Evolutionary conservation across 1,284 basidiomycete species (phyloP), one percentile per base, ranked within the genome.

Genomic region (Exobasidium rhododendri): DNA sequence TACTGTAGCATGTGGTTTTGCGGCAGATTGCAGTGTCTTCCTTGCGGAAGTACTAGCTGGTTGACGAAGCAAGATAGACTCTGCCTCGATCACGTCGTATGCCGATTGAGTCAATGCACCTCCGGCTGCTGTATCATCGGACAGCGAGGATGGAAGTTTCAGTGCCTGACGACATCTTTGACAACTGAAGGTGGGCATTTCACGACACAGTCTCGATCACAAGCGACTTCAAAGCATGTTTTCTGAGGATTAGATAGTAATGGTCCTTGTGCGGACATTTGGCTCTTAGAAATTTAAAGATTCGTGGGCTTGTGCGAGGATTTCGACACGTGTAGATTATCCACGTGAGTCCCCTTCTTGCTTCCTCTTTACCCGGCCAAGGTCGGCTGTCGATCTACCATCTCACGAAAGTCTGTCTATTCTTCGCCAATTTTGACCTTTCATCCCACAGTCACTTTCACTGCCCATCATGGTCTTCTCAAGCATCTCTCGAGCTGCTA

Each of bases 91-190:
- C 4, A 69, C 60, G 30, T 71, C 69, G 32, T 71, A 69, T 11
- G 69, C 68, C 4, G 65, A 69, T 28, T 71, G 67, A 31, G 70
- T 71, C 40, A 71, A 63, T 7, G 47, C 20, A 7, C 47, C 47
- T 14, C 47, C 47, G 10, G 29, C 29, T 29, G 66, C 70, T 13
- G 68, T 59, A 31, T 71, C 69, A 24, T 66, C 63, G 0, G 66
- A 65, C 7, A 71, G 56, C 4, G 65, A 62, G 0, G 71, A 53
- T 24, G 68, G 49, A 5, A 73, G 63, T 55, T 64, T 63, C 40
- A 74, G 43, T 35, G 66, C 67, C 59, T 71, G 72, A 43, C 65
- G 56, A 59, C 75, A 77, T 26, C 66, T 59, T 53, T 72, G 68
- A 57, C 75, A 77, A 58, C 60, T 71, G 65, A 71, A 72, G 10